These are phyloP conservation scores for Paradendryphiella salina DNA, from an alignment of 2,329 filamentous ascomycete genomes.

Conservation along the genomic window DNA sequence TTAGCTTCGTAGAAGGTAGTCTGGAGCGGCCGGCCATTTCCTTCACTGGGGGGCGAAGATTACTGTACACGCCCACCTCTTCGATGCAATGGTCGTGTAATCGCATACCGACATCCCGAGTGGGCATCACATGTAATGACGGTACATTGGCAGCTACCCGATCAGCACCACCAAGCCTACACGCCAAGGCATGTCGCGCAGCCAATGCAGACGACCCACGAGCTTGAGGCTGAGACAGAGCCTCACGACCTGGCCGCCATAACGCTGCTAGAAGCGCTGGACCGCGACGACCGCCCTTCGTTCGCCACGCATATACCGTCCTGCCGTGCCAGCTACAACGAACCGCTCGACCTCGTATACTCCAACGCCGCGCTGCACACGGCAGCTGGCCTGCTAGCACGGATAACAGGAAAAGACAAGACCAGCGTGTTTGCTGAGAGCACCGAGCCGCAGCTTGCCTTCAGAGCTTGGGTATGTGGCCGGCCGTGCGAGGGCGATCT, in stretches of 20 bases:
- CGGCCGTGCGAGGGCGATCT: conserved; percentile 15
- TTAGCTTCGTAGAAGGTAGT: not conserved
- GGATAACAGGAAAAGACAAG: conserved; percentile 23
- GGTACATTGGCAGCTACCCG: conserved; percentile 4
- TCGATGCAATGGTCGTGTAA: not conserved
- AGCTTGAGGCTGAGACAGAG: conserved; percentile 8
- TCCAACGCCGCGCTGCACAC: conserved; percentile 31
- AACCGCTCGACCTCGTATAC: conserved; percentile 27
- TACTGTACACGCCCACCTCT: not conserved
- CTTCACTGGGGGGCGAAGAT: not conserved
- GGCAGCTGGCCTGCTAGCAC: conserved; percentile 20
- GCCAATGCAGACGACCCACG: conserved; percentile 3
- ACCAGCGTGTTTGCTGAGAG: conserved; percentile 20
- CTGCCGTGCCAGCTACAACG: conserved; percentile 4
- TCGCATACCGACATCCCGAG: not conserved
- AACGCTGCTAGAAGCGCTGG: conserved; percentile 28
- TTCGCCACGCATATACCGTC: conserved; percentile 26
- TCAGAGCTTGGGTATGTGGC: conserved; percentile 34
- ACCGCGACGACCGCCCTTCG: conserved; percentile 30
- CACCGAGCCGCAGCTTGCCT: conserved; percentile 25
- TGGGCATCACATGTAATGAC: conserved; percentile 5
- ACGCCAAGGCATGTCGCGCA: not conserved
- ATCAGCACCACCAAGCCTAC: not conserved
- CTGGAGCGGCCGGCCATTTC: not conserved
- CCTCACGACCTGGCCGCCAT: conserved; percentile 15